phyloP scores from a whole-genome alignment of 345 rosid genomes.

The Euphorbia pulcherrima region DNA sequence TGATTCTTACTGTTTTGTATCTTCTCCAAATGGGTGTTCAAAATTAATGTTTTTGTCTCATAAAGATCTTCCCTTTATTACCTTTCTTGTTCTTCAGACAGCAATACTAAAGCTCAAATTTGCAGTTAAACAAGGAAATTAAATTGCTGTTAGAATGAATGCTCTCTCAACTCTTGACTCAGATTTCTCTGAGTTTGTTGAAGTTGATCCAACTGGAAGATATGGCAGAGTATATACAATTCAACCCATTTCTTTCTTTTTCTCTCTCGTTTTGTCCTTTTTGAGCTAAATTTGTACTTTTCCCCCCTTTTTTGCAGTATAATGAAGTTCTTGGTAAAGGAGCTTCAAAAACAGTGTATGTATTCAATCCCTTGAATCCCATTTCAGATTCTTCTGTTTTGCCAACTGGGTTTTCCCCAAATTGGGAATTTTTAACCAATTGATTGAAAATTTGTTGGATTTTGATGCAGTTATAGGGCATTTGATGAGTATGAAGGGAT shows the following conservation, averaged over 20 bases:
- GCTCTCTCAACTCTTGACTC: constrained; percentile 44
- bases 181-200: constrained; percentile 71
- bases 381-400: constrained; percentile 10
- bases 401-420: no score
- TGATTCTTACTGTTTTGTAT: neutral
- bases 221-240: constrained; percentile 76
- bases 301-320: constrained; percentile 48
- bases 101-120: constrained; percentile 10
- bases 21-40: neutral
- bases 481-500: constrained; percentile 91
- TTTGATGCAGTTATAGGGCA: constrained; percentile 70
- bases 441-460: constrained; percentile 21
- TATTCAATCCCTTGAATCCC: constrained; percentile 21
- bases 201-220: constrained; percentile 98
- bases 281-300: constrained; percentile 12
- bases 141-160: constrained; percentile 46
- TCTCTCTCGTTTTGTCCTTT: constrained; percentile 10
- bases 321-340: constrained; percentile 92
- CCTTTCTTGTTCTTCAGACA: neutral
- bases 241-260: constrained; percentile 10
- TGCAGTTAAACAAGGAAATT: constrained; percentile 8
- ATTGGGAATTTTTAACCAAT: no score
- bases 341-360: constrained; percentile 96
- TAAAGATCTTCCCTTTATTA: neutral
- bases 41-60: neutral